Evolutionary conservation across 2,329 filamentous ascomycete genomes (phyloP), one percentile per base, ranked within the genome.

Genomic region (Plectosphaerella sp.): DNA sequence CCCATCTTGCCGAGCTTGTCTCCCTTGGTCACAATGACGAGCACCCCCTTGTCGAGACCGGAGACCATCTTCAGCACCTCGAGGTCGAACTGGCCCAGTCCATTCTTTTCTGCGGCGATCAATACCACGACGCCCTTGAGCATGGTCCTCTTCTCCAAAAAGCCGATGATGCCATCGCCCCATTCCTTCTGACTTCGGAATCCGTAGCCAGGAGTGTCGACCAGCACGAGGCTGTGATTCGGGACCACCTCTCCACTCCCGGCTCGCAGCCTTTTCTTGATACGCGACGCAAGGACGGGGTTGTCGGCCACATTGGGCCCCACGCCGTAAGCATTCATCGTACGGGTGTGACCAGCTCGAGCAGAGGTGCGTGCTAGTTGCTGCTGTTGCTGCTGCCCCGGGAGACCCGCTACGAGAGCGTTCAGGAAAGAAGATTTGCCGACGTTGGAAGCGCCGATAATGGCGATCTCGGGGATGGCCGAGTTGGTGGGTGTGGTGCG

Each of bases 341-440:
- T 72, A 35, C 68, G 73, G 1, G 81, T 84, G 59, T 72, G 75
- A 10, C 81, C 81, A 1, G 80, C 77, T 18, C 66, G 68, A 15
- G 70, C 65, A 61, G 77, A 79, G 22, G 78, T 77, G 47, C 73
- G 70, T 12, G 80, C 80, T 6, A 77, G 65, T 4, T 43, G n/a
- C 10, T 18, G n/a, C 41, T 43, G 33, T 39, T 51, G 24, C 53
- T 63, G 4, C 73, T 77, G 51, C 82, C 68, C 28, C 82, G 79
- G 36, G 48, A 35, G 48, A 12, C 41, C 41, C 22, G 64, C 61
- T 22, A 61, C 55, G 35, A 96, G 79, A 16, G 88, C 87, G 64
- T 96, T 96, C 70, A 96, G 86, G 59, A 95, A 88, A 15, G 89
- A 90, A 2, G 89, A 94, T 67, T 96, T 96, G 63, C 91, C 91